Base-by-base conservation (phyloP, 345 rosid species). In the Gossypioides kirkii region DNA sequence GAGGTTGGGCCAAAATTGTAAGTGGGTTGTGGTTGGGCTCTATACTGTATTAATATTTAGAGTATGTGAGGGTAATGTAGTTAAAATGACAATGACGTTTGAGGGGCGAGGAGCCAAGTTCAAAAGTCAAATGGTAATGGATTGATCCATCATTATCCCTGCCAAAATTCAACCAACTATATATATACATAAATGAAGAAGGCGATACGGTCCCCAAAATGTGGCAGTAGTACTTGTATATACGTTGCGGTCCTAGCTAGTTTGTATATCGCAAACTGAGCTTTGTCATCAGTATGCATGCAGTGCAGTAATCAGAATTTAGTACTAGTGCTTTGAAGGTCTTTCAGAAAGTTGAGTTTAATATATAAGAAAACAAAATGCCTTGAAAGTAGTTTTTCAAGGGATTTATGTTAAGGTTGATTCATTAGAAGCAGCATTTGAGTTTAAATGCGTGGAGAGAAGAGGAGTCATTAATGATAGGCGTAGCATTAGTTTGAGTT, bases 131-230 rank as follows among this genome's bases (percentile, higher is more conserved):
- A 61, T 23, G 10, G 6, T 28, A 16, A 28, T 61, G 20, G 20
- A 61, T 61, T 61, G 65, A n/a, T 7, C 22, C 65, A 61, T 28
- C 43, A 42, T 61, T 61, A 32, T 61, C 65, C 20, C 42, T 60
- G 42, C 64, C 64, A 60, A 60, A 60, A 28, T 6, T 16, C 17
- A 14, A 60, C 17, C 64, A 7, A 32, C 43, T 20, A 55, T 22
- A 55, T 55, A 55, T 7, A 55, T 20, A 18, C 20, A 55, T 32
- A 32, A 8, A 50, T 50, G 10, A 8, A 50, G 16, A 50, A 50
- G 20, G 20, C 55, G 55, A 17, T 16, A 16, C 54, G 4, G 54
- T 49, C n/a, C 54, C 54, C 54, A 49, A 14, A 13, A 49, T 49
- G 54, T 49, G n/a, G 18, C 54, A 49, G 18, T 47, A 32, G 38